phyloP scores from a whole-genome alignment of 2,329 filamentous ascomycete species.

The Calonectria pauciramosa region DNA sequence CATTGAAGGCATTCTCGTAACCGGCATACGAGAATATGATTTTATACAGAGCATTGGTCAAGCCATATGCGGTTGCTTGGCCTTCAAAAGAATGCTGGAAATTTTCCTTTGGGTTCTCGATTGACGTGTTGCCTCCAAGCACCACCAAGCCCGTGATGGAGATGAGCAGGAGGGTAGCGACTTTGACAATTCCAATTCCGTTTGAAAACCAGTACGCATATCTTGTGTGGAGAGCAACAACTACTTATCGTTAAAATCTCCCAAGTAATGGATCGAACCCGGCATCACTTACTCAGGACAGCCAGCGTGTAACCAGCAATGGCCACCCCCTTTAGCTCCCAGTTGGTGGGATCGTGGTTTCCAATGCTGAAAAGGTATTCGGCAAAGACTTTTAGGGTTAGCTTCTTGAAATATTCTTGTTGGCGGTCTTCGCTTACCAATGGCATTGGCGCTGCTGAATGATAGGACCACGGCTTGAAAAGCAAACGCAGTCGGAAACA shows the following conservation, averaged over 20 bases:
- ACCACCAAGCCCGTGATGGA: slow-evolving; percentile 73
- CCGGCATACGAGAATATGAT: slow-evolving; percentile 71
- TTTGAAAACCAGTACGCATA: slow-evolving; percentile 70
- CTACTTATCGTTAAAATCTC: slow-evolving; percentile 32
- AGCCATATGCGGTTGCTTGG: slow-evolving; percentile 35
- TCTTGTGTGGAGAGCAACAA: slow-evolving; percentile 65
- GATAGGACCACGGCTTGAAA: slow-evolving; percentile 74
- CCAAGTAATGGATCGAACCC: background rate
- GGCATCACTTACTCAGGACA: slow-evolving; percentile 60
- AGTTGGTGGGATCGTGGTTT: slow-evolving; percentile 63
- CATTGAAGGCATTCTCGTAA: slow-evolving; percentile 71
- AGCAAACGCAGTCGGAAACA: slow-evolving; percentile 75
- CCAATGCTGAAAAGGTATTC: slow-evolving; percentile 73
- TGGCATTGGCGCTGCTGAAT: slow-evolving; percentile 75
- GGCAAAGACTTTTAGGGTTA: slow-evolving; percentile 62
- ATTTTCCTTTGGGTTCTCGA: slow-evolving; percentile 51
- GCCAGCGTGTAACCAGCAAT: slow-evolving; percentile 73
- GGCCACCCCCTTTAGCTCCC: slow-evolving; percentile 77
- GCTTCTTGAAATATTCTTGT: background rate
- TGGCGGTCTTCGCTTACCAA: slow-evolving; percentile 55
- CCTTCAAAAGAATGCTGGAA: slow-evolving; percentile 53
- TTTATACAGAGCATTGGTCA: slow-evolving; percentile 65
- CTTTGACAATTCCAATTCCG: slow-evolving; percentile 68
- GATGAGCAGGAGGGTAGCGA: slow-evolving; percentile 72
- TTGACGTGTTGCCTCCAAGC: slow-evolving; percentile 55